These are phyloP conservation scores for Lentinus brumalis DNA, from an alignment of 768 basidiomycete genomes.

Conservation along the genomic window DNA sequence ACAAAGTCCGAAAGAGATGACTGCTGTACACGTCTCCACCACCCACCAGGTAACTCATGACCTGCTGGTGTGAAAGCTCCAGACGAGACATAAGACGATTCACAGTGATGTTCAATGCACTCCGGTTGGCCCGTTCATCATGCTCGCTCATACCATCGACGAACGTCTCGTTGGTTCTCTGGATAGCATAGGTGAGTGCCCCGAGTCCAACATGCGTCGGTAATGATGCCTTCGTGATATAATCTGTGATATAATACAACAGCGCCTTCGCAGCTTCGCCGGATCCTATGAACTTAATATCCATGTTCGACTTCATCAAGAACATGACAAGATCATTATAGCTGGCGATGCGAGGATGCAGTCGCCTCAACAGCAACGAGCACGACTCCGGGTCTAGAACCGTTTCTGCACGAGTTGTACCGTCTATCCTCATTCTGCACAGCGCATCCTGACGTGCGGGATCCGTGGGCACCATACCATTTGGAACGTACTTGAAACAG, in stretches of 20 bases:
- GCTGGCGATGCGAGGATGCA: conserved; percentile 7
- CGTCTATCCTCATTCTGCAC: conserved; percentile 16
- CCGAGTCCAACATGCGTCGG: conserved; percentile 24
- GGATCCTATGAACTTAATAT: conserved; percentile 36
- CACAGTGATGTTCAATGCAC: conserved; percentile 4
- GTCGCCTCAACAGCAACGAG: conserved; percentile 9
- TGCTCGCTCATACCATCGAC: too few species aligned
- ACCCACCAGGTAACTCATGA: conserved; percentile 31
- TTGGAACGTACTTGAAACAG: conserved; percentile 21
- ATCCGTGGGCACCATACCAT: too few species aligned
- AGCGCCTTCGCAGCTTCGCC: conserved; percentile 35
- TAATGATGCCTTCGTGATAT: conserved; percentile 36
- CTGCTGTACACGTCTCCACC: conserved; percentile 25
- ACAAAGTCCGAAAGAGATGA: conserved; percentile 20
- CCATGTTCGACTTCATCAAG: conserved; percentile 30
- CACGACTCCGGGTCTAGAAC: conserved; percentile 5
- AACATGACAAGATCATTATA: conserved; percentile 11
- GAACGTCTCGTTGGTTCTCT: too few species aligned
- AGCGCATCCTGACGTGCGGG: background rate
- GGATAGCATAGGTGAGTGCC: conserved; percentile 1
- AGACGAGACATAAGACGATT: conserved; percentile 26
- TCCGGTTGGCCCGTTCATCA: too few species aligned
- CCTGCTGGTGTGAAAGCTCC: conserved; percentile 34
- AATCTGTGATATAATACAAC: conserved; percentile 40
- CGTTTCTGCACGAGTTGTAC: conserved; percentile 2